A percentile compares a stretch with the other conserved stretches of the same genome.
These are phyloP conservation scores for Datura wrightii DNA, from an alignment of 257 asterid species.

Conservation along the genomic window DNA sequence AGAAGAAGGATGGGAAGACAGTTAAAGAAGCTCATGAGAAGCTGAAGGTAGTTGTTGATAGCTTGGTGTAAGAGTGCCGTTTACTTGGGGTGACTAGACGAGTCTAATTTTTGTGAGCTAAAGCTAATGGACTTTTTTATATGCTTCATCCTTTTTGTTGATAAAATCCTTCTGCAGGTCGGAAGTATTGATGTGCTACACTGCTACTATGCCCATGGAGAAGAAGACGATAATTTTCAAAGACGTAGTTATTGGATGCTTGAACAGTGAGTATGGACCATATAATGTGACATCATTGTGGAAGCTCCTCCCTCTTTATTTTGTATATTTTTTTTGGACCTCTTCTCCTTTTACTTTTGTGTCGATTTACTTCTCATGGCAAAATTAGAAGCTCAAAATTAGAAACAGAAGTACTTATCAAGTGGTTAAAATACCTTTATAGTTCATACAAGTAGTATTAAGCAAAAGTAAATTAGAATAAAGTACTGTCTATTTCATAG, in stretches of 20 bases:
- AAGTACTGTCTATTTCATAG: constrained; percentile 19
- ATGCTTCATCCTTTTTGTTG: constrained; percentile 30
- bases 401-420: background rate
- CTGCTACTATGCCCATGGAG: constrained; percentile 99
- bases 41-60: constrained; percentile 71
- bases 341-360: constrained; percentile 34
- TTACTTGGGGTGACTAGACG: background rate
- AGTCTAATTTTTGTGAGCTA: background rate
- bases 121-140: background rate
- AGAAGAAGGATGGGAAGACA: constrained; percentile 96
- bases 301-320: constrained; percentile 31
- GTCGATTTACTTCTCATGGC: constrained; percentile 2
- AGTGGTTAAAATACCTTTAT: background rate
- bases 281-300: background rate
- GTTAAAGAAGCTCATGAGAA: constrained; percentile 98
- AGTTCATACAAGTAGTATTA: background rate
- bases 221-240: constrained; percentile 89
- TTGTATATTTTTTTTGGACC: background rate
- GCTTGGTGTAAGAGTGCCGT: background rate
- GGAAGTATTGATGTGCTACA: constrained; percentile 97
- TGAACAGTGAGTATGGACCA: constrained; percentile 73
- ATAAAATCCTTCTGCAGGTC: constrained; percentile 59
- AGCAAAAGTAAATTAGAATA: constrained; percentile 13
- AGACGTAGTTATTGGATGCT: constrained; percentile 99
- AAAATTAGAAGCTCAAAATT: background rate